Evolutionary conservation across 2,329 filamentous ascomycete genomes (phyloP).

Genomic region (Raffaelea arxii): DNA sequence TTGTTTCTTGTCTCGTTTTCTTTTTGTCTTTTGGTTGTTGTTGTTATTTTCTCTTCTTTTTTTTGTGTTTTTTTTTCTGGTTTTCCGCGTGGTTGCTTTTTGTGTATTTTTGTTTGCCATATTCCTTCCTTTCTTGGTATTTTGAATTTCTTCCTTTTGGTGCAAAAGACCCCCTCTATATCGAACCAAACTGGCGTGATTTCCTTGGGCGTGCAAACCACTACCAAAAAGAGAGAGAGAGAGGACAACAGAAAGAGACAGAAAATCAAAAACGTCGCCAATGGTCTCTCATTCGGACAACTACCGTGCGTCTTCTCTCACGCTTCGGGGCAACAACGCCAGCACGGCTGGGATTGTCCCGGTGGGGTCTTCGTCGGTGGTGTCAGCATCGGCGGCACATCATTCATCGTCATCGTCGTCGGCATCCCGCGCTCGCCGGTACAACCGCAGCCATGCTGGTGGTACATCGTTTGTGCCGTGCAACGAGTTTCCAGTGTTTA

Average conservation of each 20-base stretch:
- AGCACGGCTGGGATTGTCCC: conserved; percentile 6
- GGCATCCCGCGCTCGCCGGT: conserved; percentile 30
- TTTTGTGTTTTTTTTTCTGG: not conserved
- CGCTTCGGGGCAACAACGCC: conserved; percentile 18
- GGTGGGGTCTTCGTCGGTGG: conserved; percentile 5
- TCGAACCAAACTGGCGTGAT: too few relatives aligned
- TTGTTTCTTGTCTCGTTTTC: not conserved
- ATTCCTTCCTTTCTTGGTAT: not conserved
- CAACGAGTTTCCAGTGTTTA: conserved; percentile 91
- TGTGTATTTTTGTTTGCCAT: too few relatives aligned
- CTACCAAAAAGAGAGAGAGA: too few relatives aligned
- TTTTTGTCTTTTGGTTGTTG: not conserved
- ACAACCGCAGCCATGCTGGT: conserved; percentile 73
- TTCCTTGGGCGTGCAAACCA: too few relatives aligned
- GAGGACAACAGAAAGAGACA: too few relatives aligned
- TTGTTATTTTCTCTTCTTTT: not conserved
- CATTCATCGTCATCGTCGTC: not conserved
- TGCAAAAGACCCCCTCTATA: too few relatives aligned
- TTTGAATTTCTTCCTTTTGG: not conserved
- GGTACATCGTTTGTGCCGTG: conserved; percentile 58
- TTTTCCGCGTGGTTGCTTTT: not conserved
- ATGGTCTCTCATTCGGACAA: conserved; percentile 25
- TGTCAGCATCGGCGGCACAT: not conserved
- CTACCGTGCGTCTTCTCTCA: conserved; percentile 20
- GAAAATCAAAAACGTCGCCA: too few relatives aligned